Evolutionary conservation across 306 rosid genomes (phyloP).

Genomic region (Dicorynia guianensis): DNA sequence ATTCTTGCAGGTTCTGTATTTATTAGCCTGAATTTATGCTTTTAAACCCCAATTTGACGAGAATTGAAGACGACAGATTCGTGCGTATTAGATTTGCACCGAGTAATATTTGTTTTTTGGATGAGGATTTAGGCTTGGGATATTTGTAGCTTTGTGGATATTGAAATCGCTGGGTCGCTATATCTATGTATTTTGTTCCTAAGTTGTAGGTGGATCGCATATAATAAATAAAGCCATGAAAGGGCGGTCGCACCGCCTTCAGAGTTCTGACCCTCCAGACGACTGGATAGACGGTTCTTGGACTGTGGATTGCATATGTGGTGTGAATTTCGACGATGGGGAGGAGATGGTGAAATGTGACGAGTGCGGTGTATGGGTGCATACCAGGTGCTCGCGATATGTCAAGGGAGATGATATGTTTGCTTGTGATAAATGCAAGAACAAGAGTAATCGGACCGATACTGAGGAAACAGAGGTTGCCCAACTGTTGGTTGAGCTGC

Average conservation of each 20-base stretch:
- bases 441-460: constrained; percentile 57
- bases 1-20: constrained; percentile 30
- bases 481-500: constrained; percentile 81
- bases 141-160: too few relatives aligned
- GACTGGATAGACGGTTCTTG: constrained; percentile 95
- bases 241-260: constrained; percentile 92
- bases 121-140: too few relatives aligned
- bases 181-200: not conserved
- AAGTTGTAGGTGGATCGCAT: not conserved
- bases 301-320: constrained; percentile 98
- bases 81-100: too few relatives aligned
- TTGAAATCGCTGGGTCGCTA: not conserved
- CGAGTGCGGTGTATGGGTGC: constrained; percentile 99
- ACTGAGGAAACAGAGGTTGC: constrained; percentile 95
- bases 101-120: constrained; percentile 19
- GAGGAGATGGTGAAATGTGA: constrained; percentile 99
- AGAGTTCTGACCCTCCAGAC: constrained; percentile 86
- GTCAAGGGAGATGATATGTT: constrained; percentile 93
- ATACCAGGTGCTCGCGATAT: constrained; percentile 91
- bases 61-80: too few relatives aligned
- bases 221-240: constrained; percentile 52
- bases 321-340: constrained; percentile 95
- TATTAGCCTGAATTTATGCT: not conserved
- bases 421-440: constrained; percentile 91
- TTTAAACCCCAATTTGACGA: too few relatives aligned